These are phyloP conservation scores for Trametes pubescens DNA, from an alignment of 1,284 basidiomycete species.

Conservation along the genomic window DNA sequence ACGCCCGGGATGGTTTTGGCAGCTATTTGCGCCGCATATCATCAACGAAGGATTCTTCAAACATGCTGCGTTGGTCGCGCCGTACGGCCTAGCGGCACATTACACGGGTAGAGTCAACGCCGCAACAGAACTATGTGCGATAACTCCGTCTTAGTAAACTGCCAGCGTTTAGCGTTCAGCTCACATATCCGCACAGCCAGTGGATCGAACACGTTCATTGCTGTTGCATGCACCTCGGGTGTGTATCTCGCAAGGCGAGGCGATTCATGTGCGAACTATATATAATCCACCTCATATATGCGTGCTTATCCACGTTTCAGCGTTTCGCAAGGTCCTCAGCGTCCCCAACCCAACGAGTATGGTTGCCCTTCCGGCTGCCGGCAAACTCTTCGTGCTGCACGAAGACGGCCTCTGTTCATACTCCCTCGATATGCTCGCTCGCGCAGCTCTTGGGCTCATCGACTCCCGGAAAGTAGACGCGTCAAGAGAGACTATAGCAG, in stretches of 20 bases:
- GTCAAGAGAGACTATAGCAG: conserved; percentile 64
- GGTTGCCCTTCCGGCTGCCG: conserved; percentile 63
- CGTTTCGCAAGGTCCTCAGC: conserved; percentile 62
- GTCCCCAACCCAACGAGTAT: conserved; percentile 59
- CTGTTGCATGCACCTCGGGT: conserved; percentile 67
- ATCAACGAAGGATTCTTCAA: conserved; percentile 72
- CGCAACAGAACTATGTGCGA: conserved; percentile 70
- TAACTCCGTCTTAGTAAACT: not conserved
- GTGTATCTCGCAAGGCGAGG: conserved; percentile 68
- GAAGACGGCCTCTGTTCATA: conserved; percentile 68
- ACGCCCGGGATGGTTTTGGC: not conserved
- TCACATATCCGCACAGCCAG: conserved; percentile 46
- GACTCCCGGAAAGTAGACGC: conserved; percentile 56
- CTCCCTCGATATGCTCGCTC: conserved; percentile 72
- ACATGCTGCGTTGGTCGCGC: conserved; percentile 46
- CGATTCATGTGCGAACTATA: conserved; percentile 50
- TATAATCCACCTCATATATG: not conserved
- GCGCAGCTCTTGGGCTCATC: conserved; percentile 58
- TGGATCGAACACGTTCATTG: conserved; percentile 62
- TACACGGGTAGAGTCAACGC: conserved; percentile 65
- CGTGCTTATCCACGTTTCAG: conserved; percentile 46
- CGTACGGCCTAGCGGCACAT: conserved; percentile 40
- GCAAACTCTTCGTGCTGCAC: conserved; percentile 71
- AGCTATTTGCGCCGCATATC: conserved; percentile 68
- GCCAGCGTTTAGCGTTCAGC: not conserved